Conservation (phyloP, 2,329 filamentous ascomycete species). For the Xylaria sp. region DNA sequence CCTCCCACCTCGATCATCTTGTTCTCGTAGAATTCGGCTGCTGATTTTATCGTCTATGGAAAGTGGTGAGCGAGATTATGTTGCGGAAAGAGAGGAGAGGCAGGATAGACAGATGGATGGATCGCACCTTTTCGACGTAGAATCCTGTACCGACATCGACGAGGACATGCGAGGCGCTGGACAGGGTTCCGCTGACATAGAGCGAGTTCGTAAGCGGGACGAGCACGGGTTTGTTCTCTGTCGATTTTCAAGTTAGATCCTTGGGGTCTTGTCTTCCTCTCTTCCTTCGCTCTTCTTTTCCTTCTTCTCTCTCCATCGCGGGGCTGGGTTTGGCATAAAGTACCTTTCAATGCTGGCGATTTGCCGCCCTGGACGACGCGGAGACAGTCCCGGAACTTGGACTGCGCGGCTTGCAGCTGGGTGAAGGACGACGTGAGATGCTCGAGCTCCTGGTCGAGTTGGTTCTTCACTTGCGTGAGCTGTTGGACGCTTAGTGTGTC, state of each 20-base stretch:
- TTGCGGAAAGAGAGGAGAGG: background rate
- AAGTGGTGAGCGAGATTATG: conserved; percentile 24
- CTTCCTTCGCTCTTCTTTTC: background rate
- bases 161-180: conserved; percentile 76
- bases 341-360: conserved; percentile 50
- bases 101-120: background rate
- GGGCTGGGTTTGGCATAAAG: background rate
- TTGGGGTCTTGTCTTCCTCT: conserved; percentile 9
- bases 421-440: conserved; percentile 91
- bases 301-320: background rate
- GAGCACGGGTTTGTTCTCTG: conserved; percentile 70
- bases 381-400: conserved; percentile 91
- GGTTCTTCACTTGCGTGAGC: conserved; percentile 91
- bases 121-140: conserved; percentile 79
- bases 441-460: conserved; percentile 94
- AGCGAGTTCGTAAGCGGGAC: conserved; percentile 96
- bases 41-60: conserved; percentile 63
- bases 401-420: conserved; percentile 88
- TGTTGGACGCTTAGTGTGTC: conserved; percentile 84
- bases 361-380: conserved; percentile 75
- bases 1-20: conserved; percentile 65
- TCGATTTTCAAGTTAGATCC: conserved; percentile 22
- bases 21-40: conserved; percentile 66
- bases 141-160: conserved; percentile 49
- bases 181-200: conserved; percentile 87